A percentile compares a stretch with the other conserved stretches of the same genome.
Evolutionary conservation across 129 eudicot species (phyloP).

Genomic region (Ambrosia artemisiifolia): DNA sequence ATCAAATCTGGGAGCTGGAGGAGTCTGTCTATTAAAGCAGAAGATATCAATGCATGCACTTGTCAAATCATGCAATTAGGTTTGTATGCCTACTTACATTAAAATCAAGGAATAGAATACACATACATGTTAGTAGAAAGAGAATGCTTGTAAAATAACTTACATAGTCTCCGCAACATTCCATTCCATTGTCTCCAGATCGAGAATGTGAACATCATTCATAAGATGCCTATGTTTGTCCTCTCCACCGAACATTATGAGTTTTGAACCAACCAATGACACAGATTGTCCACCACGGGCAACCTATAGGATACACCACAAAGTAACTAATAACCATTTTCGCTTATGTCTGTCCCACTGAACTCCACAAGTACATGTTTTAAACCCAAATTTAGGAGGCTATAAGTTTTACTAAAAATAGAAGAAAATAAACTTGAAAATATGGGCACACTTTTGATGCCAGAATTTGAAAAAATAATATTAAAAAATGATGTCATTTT

Average conservation of each 20-base stretch:
- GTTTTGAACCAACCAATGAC: constrained; percentile 73
- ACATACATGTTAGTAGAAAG: not conserved
- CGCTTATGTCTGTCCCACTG: not conserved
- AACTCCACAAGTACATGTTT: not conserved
- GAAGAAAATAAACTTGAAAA: constrained; percentile 13
- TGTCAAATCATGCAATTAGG: constrained; percentile 9
- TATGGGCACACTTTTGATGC: constrained; percentile 10
- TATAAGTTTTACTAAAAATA: not conserved
- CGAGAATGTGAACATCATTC: constrained; percentile 84
- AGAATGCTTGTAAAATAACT: constrained; percentile 24
- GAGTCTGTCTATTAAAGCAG: constrained; percentile 66
- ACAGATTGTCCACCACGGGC: constrained; percentile 93
- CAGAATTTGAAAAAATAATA: not conserved
- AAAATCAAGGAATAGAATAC: not conserved
- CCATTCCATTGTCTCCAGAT: constrained; percentile 82
- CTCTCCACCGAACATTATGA: constrained; percentile 97
- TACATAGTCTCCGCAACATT: constrained; percentile 58
- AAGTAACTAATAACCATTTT: constrained; percentile 14
- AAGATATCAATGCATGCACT: constrained; percentile 27
- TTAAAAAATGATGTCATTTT: not conserved
- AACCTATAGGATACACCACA: constrained; percentile 42
- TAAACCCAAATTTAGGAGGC: not conserved
- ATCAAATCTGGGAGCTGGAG: constrained; percentile 96
- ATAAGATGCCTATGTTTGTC: constrained; percentile 53
- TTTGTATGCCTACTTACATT: not conserved